Evolutionary conservation across 352 stramenopile genomes (phyloP), one percentile per base, ranked within the genome.

Genomic region (Globisporangium spiculum): DNA sequence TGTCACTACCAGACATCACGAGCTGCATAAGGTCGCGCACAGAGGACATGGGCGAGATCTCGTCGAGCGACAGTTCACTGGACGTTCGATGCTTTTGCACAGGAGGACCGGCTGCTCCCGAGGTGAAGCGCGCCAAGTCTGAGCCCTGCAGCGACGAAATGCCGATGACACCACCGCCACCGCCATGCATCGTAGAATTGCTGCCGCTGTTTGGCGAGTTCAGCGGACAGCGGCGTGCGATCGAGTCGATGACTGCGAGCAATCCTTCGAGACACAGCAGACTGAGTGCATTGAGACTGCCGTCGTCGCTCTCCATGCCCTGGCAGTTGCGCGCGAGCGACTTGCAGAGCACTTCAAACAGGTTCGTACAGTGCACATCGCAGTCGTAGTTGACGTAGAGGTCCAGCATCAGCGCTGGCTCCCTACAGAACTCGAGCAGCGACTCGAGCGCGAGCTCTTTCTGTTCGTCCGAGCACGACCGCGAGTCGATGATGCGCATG

Each of bases 341-440:
- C 60, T 94, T 96, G 75, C 93, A 98, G 60, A 99, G 88, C 48
- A 93, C 92, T 74, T 99, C 97, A 75, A 99, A 99, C 8, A 99
- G 84, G 73, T 99, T 99, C 10, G 96, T 99, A 76, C 97, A 99
- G 66, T 98, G 89, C 30, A 99, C 94, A 71, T 99, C 97, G 74
- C 97, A 99, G 79, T 99, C 98, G 79, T 99, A 99, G 79, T 99
- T 99, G 61, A 98, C 94, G 77, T 99, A 99, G 12, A 99, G 73
- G 73, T 99, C 97, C 30, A 98, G 86, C 94, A 99, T 99, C 24
- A 99, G 85, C 41, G 90, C 92, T 5, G 97, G 97, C 72, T 99
- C 97, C 36, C 97, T 81, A 63, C 96, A 99, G 67, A 99, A 99
- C 77, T 99, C 97, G 3, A 99, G 78, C 30, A 99, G 75, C 27